phyloP scores from a whole-genome alignment of 2,329 filamentous ascomycete species.

The Dothideomycetidae sp. region DNA sequence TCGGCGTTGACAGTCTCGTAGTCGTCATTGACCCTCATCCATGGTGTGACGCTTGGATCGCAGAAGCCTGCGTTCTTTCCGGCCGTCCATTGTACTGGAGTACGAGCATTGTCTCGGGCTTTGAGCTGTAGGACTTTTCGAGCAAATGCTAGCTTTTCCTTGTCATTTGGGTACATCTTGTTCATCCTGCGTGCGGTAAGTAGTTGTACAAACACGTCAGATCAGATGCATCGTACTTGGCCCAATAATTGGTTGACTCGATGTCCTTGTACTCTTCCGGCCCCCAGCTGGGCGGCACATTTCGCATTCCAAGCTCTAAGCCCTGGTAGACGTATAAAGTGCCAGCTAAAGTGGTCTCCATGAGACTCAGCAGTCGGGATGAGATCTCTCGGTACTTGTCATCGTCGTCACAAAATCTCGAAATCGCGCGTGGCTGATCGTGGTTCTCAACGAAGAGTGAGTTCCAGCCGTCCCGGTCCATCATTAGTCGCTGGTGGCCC shows the following conservation, averaged over 20 bases:
- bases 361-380: conserved; percentile 34
- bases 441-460: conserved; percentile 40
- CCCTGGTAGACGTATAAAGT: conserved; percentile 39
- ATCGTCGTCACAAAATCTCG: conserved; percentile 34
- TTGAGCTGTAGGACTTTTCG: conserved; percentile 43
- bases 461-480: conserved; percentile 37
- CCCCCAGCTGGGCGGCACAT: conserved; percentile 30
- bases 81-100: conserved; percentile 52
- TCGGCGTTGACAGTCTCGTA: conserved; percentile 43
- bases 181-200: conserved; percentile 19
- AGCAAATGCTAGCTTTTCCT: conserved; percentile 30
- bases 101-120: conserved; percentile 51
- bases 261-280: conserved; percentile 37
- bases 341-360: conserved; percentile 34
- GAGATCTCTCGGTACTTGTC: conserved; percentile 32
- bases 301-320: conserved; percentile 38
- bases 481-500: conserved; percentile 36
- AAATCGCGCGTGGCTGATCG: conserved; percentile 35
- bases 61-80: conserved; percentile 48
- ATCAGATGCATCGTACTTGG: conserved; percentile 16
- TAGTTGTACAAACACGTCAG: not conserved
- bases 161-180: conserved; percentile 23
- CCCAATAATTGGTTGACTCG: conserved; percentile 44
- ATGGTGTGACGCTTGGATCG: conserved; percentile 34
- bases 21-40: conserved; percentile 47